A percentile compares a stretch with the other conserved stretches of the same genome.
Evolutionary conservation across 768 basidiomycete species (phyloP).

Genomic region (Hericium coralloides): DNA sequence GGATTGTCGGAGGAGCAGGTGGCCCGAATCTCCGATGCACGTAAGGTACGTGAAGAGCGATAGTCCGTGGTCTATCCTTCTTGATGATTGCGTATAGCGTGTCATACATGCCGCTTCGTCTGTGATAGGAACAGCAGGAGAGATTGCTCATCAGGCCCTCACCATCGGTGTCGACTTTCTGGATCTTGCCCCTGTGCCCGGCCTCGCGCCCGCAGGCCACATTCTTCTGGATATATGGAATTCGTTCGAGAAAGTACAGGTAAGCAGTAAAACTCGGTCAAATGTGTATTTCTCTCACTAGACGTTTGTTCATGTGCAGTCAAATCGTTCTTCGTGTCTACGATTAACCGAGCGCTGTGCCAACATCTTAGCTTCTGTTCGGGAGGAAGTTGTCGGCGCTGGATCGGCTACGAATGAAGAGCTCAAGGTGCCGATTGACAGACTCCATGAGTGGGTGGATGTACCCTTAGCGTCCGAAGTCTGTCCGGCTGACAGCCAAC

Average conservation of each 20-base stretch:
- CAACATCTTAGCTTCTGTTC: constrained; percentile 52
- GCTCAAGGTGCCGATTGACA: constrained; percentile 39
- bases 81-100: no score
- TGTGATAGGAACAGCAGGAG: no score
- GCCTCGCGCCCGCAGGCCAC: constrained; percentile 41
- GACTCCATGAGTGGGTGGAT: constrained; percentile 39
- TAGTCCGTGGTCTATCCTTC: no score
- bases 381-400: constrained; percentile 49
- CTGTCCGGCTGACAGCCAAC: neutral
- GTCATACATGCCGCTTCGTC: constrained; percentile 19
- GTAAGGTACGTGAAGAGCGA: no score
- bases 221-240: constrained; percentile 59
- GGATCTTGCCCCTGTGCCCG: constrained; percentile 44
- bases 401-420: constrained; percentile 41
- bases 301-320: constrained; percentile 28
- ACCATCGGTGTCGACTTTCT: constrained; percentile 33
- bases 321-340: constrained; percentile 60
- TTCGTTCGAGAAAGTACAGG: constrained; percentile 49
- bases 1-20: no score
- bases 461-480: no score
- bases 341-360: constrained; percentile 70
- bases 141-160: constrained; percentile 38
- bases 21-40: no score
- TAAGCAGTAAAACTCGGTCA: constrained; percentile 16
- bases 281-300: neutral